Evolutionary conservation across 257 asterid genomes (phyloP).

Genomic region (Galeopsis tetrahit): DNA sequence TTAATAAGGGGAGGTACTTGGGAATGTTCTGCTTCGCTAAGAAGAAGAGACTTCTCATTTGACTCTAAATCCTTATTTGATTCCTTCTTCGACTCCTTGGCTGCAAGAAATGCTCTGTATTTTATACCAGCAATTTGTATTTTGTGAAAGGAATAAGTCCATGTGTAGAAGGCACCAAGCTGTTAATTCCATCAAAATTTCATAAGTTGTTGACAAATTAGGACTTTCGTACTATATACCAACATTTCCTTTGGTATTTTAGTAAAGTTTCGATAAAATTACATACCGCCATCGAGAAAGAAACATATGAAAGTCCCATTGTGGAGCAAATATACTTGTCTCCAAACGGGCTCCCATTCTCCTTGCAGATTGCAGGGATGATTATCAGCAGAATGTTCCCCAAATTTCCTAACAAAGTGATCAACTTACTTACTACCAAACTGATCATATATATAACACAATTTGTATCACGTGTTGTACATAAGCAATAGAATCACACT

Average conservation of each 20-base stretch:
- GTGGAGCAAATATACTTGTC: constrained; percentile 59
- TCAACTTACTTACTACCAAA: neutral
- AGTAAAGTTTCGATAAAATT: too few species aligned
- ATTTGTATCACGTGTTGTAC: too few species aligned
- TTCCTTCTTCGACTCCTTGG: constrained; percentile 38
- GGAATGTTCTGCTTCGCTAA: constrained; percentile 39
- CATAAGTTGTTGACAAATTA: neutral
- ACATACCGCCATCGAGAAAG: constrained; percentile 88
- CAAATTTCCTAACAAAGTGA: constrained; percentile 59
- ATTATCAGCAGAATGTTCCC: constrained; percentile 82
- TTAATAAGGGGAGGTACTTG: constrained; percentile 6
- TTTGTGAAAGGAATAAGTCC: constrained; percentile 71
- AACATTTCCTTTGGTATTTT: too few species aligned
- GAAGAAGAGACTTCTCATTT: constrained; percentile 54
- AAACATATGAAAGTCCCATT: constrained; percentile 74
- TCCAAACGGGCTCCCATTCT: constrained; percentile 83
- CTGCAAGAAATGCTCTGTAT: constrained; percentile 34
- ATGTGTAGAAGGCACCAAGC: constrained; percentile 77
- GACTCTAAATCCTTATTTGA: constrained; percentile 64
- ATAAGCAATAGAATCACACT: too few species aligned
- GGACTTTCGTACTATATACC: too few species aligned
- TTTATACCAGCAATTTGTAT: constrained; percentile 50
- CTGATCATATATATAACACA: too few species aligned
- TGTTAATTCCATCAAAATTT: constrained; percentile 30
- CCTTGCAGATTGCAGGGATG: constrained; percentile 84